Percentiles rank a stretch among this genome's conserved stretches.
Conservation (phyloP, 2,329 filamentous ascomycete genomes). For the Gnomoniopsis sp. region DNA sequence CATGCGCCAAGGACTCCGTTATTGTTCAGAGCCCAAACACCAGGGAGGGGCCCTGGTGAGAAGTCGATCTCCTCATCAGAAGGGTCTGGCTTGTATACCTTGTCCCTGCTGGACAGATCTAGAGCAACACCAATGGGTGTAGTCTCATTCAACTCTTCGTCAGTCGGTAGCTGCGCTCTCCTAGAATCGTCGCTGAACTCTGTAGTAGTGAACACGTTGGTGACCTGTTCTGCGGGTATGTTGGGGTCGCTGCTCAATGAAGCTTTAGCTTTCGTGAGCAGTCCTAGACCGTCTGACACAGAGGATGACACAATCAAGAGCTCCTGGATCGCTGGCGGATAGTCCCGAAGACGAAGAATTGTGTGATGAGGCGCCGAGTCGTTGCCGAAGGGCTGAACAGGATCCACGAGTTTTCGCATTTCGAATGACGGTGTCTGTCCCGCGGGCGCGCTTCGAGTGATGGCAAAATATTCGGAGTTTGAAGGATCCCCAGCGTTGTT, state of each 20-base stretch:
- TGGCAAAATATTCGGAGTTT: constrained; percentile 72
- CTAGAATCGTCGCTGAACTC: constrained; percentile 70
- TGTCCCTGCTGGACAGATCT: constrained; percentile 80
- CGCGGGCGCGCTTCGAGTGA: constrained; percentile 61
- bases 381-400: constrained; percentile 68
- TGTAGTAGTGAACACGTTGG: constrained; percentile 70
- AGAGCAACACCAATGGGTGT: constrained; percentile 74
- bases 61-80: constrained; percentile 73
- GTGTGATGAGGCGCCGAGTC: constrained; percentile 72
- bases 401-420: constrained; percentile 72
- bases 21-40: constrained; percentile 80
- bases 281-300: constrained; percentile 71
- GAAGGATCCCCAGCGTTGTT: constrained; percentile 60
- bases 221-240: constrained; percentile 55
- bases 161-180: constrained; percentile 72
- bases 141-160: constrained; percentile 61
- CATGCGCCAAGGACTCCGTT: constrained; percentile 81
- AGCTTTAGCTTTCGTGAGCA: constrained; percentile 71
- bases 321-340: constrained; percentile 76
- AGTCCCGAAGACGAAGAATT: constrained; percentile 72
- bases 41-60: constrained; percentile 77
- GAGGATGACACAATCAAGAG: constrained; percentile 80
- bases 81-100: constrained; percentile 72
- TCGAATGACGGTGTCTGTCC: constrained; percentile 51
- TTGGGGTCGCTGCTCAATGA: constrained; percentile 54